These are phyloP conservation scores for Candida tammaniensis DNA, from an alignment of 805 yeast species.

Conservation along the genomic window DNA sequence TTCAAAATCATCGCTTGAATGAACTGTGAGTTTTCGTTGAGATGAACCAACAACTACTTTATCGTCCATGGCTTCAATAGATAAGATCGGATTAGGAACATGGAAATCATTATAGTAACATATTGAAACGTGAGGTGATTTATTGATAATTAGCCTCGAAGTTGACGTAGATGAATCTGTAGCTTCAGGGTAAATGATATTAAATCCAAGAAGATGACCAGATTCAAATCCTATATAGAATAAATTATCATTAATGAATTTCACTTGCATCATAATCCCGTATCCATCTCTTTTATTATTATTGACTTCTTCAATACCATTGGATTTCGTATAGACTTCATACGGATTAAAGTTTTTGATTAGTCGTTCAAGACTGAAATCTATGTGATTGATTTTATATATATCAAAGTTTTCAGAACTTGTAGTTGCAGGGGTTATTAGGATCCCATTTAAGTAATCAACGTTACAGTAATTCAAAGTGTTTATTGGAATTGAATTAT, in stretches of 20 bases:
- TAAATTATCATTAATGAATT: constrained; percentile 28
- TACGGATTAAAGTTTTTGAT: constrained; percentile 30
- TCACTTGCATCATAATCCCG: constrained; percentile 68
- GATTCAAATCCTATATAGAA: constrained; percentile 66
- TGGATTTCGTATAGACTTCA: constrained; percentile 12
- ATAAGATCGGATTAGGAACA: constrained; percentile 54
- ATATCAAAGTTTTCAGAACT: constrained; percentile 66
- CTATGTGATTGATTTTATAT: constrained; percentile 34
- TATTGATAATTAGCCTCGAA: constrained; percentile 20
- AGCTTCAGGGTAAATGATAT: constrained; percentile 14
- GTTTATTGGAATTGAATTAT: constrained; percentile 61
- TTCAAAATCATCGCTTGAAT: neutral
- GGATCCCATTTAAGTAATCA: constrained; percentile 31
- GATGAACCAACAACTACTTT: constrained; percentile 47
- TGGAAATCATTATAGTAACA: constrained; percentile 32
- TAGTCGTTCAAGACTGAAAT: constrained; percentile 21
- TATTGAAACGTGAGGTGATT: constrained; percentile 18
- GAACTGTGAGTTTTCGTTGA: constrained; percentile 31
- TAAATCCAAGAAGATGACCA: constrained; percentile 48
- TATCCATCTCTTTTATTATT: constrained; percentile 27
- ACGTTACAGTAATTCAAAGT: constrained; percentile 70
- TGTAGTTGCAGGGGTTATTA: constrained; percentile 61
- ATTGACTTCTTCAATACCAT: constrained; percentile 12
- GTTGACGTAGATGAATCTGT: neutral
- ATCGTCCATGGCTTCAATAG: constrained; percentile 29